phyloP scores from a whole-genome alignment of 2,329 filamentous ascomycete species.

The Fusarium globosum region DNA sequence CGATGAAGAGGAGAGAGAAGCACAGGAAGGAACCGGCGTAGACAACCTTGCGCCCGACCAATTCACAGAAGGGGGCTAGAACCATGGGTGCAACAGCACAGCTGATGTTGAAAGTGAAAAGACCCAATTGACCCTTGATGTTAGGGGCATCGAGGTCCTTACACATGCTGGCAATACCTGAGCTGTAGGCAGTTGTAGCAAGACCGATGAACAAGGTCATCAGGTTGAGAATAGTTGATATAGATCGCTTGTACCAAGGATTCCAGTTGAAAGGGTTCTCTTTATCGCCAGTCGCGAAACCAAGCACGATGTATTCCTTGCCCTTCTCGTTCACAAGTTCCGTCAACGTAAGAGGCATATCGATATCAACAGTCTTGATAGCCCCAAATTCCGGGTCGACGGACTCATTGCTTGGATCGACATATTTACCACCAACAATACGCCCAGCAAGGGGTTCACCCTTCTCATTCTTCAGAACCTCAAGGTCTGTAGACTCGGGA shows the following conservation, averaged over 20 bases:
- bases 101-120: constrained; percentile 40
- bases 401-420: constrained; percentile 28
- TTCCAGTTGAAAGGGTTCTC: constrained; percentile 42
- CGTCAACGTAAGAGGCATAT: constrained; percentile 36
- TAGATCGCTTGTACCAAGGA: constrained; percentile 38
- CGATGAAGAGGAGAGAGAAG: constrained; percentile 38
- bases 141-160: constrained; percentile 30
- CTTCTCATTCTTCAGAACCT: constrained; percentile 29
- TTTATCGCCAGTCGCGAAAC: constrained; percentile 37
- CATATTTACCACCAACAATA: constrained; percentile 36
- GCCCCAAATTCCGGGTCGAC: constrained; percentile 30
- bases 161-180: constrained; percentile 35
- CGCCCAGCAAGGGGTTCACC: constrained; percentile 27
- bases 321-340: constrained; percentile 31
- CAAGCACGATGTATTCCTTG: constrained; percentile 37
- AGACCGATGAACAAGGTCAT: constrained; percentile 41
- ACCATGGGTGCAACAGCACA: constrained; percentile 38
- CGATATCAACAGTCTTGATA: constrained; percentile 37
- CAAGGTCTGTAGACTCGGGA: constrained; percentile 30
- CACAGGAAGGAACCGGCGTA: constrained; percentile 35
- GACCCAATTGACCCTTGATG: constrained; percentile 35
- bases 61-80: constrained; percentile 33
- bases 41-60: constrained; percentile 37
- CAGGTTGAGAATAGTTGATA: constrained; percentile 39
- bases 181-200: constrained; percentile 37